Evolutionary conservation across 2,329 filamentous ascomycete genomes (phyloP).

Genomic region (Apiospora koreana): DNA sequence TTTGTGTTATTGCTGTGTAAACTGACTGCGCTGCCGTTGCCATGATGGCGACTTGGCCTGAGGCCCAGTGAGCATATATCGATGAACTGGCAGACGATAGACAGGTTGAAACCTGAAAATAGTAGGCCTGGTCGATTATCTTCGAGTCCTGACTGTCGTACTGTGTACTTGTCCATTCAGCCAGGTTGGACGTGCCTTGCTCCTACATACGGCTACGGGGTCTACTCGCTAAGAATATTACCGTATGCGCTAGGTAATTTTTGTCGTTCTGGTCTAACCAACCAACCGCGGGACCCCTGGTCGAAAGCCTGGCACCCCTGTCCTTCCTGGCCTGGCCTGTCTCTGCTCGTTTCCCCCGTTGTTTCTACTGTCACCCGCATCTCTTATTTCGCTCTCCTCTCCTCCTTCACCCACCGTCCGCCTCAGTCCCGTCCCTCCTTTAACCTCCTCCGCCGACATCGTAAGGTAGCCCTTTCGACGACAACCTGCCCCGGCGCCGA

Average conservation of each 20-base stretch:
- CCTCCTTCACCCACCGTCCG: slow-evolving; percentile 28
- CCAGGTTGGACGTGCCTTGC: slow-evolving; percentile 1
- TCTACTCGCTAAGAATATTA: slow-evolving; percentile 14
- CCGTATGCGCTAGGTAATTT: slow-evolving; percentile 18
- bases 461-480: slow-evolving; percentile 34
- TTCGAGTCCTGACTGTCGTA: background rate
- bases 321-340: slow-evolving; percentile 11
- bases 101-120: background rate
- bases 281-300: slow-evolving; percentile 14
- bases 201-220: background rate
- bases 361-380: slow-evolving; percentile 29
- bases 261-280: slow-evolving; percentile 16
- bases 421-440: slow-evolving; percentile 32
- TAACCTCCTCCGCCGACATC: slow-evolving; percentile 30
- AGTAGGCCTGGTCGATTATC: background rate
- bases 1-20: background rate
- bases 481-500: slow-evolving; percentile 31
- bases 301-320: slow-evolving; percentile 16
- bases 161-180: background rate
- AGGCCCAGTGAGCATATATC: background rate
- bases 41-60: background rate
- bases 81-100: background rate
- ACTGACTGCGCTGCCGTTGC: background rate
- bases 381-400: slow-evolving; percentile 23
- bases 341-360: slow-evolving; percentile 22